Base-by-base conservation (phyloP, 345 rosid genomes). In the Heritiera littoralis region DNA sequence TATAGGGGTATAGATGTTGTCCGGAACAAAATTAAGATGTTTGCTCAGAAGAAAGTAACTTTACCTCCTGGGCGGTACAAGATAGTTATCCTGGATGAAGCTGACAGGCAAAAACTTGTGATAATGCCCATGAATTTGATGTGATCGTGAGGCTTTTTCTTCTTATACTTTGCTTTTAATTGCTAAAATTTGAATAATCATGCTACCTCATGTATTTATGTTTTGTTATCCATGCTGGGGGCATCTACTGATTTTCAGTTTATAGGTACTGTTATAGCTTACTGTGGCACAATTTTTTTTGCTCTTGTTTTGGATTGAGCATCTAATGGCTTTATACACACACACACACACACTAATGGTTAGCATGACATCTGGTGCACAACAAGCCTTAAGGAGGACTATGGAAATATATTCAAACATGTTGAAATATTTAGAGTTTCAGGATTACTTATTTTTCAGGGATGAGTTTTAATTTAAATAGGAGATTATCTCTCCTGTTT, bases 281-380 rank as follows among this genome's bases (percentile, higher is more conserved):
- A 18, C 63, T 18, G 18, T 59, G 15, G 17, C 13, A n/a, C 54
- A 5, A 7, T 1, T 49, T 43, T 72, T 69, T 12, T 66, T 43
- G 9, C 30, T 23, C 46, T 67, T 46, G 20, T 74, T 65, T 32
- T 64, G 45, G 35, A 65, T 66, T 51, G 61, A 30, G 13, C 18
- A 46, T 64, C 38, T 65, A 55, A 67, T 54, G 40, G 28, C 6
- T 23, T 0, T 23, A 23, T 23, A 23, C 28, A 23, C 28, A 23
- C 28, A 23, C 28, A 23, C 28, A 23, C 28, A 23, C 28, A 23
- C 28, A 23, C 38, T 65, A 55, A 67, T 54, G 40, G 28, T 3
- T 81, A 96, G 98, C 87, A 96, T 94, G 98, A 96, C 99, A 78
- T 89, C 98, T 79, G 99, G 97, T 85, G 98, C 99, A 56, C 98